Evolutionary conservation across 1,139 yeast genomes (phyloP), one percentile per base, ranked within the genome.

Genomic region (Candida mesenterica): DNA sequence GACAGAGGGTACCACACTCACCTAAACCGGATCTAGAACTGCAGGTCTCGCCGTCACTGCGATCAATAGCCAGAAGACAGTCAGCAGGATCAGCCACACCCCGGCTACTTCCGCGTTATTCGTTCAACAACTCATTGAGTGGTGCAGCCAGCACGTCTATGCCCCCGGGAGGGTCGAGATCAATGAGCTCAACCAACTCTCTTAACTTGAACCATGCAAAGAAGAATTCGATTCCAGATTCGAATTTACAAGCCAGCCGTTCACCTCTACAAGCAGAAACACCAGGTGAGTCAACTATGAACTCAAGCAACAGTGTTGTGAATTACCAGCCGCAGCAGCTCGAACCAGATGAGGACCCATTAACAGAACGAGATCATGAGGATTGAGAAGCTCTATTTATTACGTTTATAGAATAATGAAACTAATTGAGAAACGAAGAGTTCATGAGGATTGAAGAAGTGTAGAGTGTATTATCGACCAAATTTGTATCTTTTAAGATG

Each of bases 71-170:
- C 16, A 29, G 37, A n/a, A 27, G 46, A 23, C 43, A 35, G 25
- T 43, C 48, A 2, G 34, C 36, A 24, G 40, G 48, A 3, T 43
- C 48, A 1, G 32, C 36, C 10, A 36, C 28, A 15, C 40, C 43
- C 10, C 18, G 35, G 35, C 7, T 30, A 31, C 10, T 32, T 15
- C 38, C 37, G 32, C 23, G 38, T 31, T 10, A 7, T n/a, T 18
- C 30, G 5, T 28, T 18, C 23, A 28, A 28, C n/a, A 18, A 18
- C n/a, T 18, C 30, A 8, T 28, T 26, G 18, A 26, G 9, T 26
- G 18, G n/a, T 6, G 12, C 29, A 5, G 12, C 16, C 6, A 17
- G 28, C 8, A 25, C 28, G 17, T n/a, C 9, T 16, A 15, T 22
- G 25, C 33, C 23, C 6, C 33, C 33, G 15, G 16, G 22, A 12